A percentile compares a stretch with the other conserved stretches of the same genome.
Conservation (phyloP, 164 flowering plant genomes). For the Nelumbo lutea region DNA sequence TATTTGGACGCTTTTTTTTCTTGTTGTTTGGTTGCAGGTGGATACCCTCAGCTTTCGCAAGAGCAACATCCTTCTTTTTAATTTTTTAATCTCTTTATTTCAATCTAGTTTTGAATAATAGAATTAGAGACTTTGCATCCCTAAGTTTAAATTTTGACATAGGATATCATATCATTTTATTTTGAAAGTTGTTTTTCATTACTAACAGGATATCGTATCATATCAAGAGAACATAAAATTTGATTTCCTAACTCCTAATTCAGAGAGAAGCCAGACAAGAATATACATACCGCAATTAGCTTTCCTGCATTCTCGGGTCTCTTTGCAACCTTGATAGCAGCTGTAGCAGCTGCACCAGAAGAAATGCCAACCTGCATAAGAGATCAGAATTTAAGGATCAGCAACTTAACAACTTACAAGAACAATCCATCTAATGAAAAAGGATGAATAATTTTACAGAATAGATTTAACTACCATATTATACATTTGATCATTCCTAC, state of each 20-base stretch:
- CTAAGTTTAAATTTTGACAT: neutral
- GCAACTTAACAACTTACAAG: no score
- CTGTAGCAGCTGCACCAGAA: conserved; percentile 91
- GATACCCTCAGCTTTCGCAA: no score
- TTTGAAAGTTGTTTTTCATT: neutral
- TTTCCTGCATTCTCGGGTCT: conserved; percentile 95
- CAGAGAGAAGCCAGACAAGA: neutral
- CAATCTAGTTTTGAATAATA: no score
- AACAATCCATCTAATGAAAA: neutral
- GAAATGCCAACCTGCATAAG: conserved; percentile 81
- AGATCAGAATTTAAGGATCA: neutral
- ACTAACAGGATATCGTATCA: no score
- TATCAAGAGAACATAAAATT: no score
- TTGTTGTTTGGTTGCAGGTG: no score
- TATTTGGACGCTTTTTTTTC: no score
- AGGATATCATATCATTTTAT: neutral
- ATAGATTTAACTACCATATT: neutral
- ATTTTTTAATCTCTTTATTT: no score
- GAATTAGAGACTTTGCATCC: no score
- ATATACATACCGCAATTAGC: conserved; percentile 65
- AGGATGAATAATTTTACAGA: neutral
- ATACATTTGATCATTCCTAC: neutral
- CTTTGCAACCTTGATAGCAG: conserved; percentile 74
- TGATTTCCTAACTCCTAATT: neutral
- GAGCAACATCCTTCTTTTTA: no score